Conservation (phyloP, 805 yeast species). For the Metschnikowia kunwiensis region DNA sequence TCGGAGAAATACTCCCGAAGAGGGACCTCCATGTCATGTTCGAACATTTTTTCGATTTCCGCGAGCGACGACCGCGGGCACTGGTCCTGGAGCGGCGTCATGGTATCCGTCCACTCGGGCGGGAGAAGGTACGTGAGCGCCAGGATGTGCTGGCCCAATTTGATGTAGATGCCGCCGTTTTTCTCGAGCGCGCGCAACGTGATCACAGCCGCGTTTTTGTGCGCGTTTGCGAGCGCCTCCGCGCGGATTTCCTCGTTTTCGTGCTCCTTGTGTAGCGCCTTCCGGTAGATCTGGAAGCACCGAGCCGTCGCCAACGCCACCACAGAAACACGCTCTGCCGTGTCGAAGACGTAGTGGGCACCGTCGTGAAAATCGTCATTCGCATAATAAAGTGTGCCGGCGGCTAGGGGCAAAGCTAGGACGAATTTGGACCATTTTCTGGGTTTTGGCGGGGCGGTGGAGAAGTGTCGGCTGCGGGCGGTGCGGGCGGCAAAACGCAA, state of each 20-base stretch:
- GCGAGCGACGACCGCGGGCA: conserved; percentile 79
- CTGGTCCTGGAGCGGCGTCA: conserved; percentile 87
- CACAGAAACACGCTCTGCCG: conserved; percentile 53
- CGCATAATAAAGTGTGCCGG: conserved; percentile 28
- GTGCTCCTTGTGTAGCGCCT: conserved; percentile 47
- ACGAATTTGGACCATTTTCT: conserved; percentile 15
- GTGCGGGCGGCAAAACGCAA: not conserved
- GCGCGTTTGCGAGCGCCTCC: conserved; percentile 61
- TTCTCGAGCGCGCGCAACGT: conserved; percentile 75
- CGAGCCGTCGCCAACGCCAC: conserved; percentile 66
- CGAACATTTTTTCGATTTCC: conserved; percentile 66
- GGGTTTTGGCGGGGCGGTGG: conserved; percentile 1
- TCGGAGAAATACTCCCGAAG: conserved; percentile 63
- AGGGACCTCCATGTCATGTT: conserved; percentile 57
- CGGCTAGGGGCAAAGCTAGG: conserved; percentile 2
- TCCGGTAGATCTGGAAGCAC: conserved; percentile 71
- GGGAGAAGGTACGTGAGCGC: conserved; percentile 93
- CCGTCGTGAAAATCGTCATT: conserved; percentile 36
- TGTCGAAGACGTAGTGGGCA: conserved; percentile 32
- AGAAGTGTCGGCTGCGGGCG: conserved; percentile 1
- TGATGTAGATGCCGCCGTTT: conserved; percentile 92
- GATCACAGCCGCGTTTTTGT: conserved; percentile 69
- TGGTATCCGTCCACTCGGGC: conserved; percentile 90
- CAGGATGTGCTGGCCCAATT: conserved; percentile 89
- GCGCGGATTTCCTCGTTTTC: conserved; percentile 35